Percentiles rank a stretch among this genome's conserved stretches.
Evolutionary conservation across 768 basidiomycete genomes (phyloP).

Genomic region (Leccinum obscurum): DNA sequence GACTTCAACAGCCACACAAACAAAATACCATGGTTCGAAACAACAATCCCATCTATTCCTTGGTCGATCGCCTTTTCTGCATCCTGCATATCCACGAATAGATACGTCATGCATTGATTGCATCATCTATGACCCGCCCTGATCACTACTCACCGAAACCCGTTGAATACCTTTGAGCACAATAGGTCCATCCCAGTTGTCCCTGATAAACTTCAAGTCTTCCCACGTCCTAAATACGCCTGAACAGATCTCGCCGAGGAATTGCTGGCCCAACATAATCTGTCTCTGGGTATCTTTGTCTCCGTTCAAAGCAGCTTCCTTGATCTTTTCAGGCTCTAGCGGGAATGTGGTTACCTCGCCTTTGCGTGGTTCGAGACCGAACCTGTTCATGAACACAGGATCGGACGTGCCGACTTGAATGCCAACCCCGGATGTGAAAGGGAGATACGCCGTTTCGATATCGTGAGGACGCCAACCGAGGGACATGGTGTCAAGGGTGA

Average conservation of each 20-base stretch:
- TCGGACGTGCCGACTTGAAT: constrained; percentile 69
- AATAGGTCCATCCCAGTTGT: constrained; percentile 77
- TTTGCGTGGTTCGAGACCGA: constrained; percentile 42
- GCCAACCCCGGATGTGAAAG: constrained; percentile 66
- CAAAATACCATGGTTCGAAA: constrained; percentile 41
- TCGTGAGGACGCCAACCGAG: constrained; percentile 81
- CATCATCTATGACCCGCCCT: background rate
- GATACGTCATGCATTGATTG: background rate
- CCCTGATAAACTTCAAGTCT: constrained; percentile 62
- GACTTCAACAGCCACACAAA: background rate
- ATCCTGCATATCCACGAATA: constrained; percentile 33
- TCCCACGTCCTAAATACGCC: constrained; percentile 70
- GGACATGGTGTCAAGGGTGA: constrained; percentile 74
- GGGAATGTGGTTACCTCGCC: constrained; percentile 53
- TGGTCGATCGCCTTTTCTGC: constrained; percentile 49
- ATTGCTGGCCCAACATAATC: constrained; percentile 55
- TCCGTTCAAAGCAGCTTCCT: constrained; percentile 44
- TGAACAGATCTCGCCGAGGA: constrained; percentile 63
- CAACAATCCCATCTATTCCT: constrained; percentile 47
- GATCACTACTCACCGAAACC: constrained; percentile 46
- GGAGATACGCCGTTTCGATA: constrained; percentile 61
- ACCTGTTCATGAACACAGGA: constrained; percentile 72
- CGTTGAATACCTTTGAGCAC: constrained; percentile 77
- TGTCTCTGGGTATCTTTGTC: constrained; percentile 43
- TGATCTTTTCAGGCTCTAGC: constrained; percentile 49